Base-by-base conservation (phyloP, 108 stramenopile species). In the Nannochloropsis granulata region DNA sequence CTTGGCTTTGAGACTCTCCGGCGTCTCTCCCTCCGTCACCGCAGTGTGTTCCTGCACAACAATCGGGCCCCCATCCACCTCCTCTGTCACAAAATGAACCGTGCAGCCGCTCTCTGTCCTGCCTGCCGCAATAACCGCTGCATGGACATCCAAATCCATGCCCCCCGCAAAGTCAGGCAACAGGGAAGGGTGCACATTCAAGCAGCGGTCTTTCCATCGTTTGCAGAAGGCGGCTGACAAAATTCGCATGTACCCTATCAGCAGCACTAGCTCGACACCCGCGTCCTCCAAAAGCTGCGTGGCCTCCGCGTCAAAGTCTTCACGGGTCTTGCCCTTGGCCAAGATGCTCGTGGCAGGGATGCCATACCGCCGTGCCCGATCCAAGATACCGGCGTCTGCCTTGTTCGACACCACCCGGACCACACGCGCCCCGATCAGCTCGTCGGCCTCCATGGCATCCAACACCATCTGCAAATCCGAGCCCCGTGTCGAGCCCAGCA, bases 221-320 rank as follows among this genome's bases (percentile, higher is more conserved):
- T 93, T 91, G 82, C 92, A 92, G 85, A 98, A 96, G 26, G 91
- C 86, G 82, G 91, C 91, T 13, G 96, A 96, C 25, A 99, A 83
- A 89, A 99, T 99, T 71, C 96, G 92, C 98, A 99, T 99, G 95
- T 97, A 99, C 34, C 98, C 98, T n/a, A 99, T 94, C 82, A 94
- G 91, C 43, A 99, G 86, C 25, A 99, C 94, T 78, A 96, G 92
- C 80, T 98, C 96, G 8, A 92, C 96, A 42, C 96, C 97, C 44
- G 94, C 95, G 24, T 91, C 94, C 43, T 93, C 91, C 81, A 99
- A 89, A n/a, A 90, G 92, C 13, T 92, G 90, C 7, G 95, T 96
- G 82, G 96, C 95, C 86, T 96, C 94, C 2, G 94, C 94, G 89
- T 98, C 98, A 84, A 92, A 97, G 79, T 94, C 94, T 42, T 91